phyloP scores from a whole-genome alignment of 2,329 filamentous ascomycete species.

The Diaporthe citrichinensis region DNA sequence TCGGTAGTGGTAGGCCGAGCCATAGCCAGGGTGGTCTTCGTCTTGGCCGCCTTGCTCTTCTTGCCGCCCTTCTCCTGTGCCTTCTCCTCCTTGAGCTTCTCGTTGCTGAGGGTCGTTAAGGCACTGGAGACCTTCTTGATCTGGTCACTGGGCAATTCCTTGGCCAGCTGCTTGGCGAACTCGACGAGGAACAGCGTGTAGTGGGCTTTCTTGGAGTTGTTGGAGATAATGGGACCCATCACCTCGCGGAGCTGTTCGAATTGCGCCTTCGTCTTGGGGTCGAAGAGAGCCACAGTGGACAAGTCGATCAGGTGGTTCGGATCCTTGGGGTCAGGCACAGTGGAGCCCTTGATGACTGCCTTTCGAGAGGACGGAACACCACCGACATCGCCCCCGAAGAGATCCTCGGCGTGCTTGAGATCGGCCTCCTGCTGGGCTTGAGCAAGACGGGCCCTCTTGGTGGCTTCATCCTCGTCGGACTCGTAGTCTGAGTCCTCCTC shows the following conservation, averaged over 20 bases:
- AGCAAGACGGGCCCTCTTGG: constrained; percentile 80
- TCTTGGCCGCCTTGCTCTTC: constrained; percentile 98
- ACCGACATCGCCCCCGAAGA: constrained; percentile 83
- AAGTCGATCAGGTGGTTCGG: constrained; percentile 87
- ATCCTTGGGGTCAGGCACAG: constrained; percentile 80
- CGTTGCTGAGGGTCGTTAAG: constrained; percentile 91
- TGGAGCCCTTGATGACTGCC: constrained; percentile 70
- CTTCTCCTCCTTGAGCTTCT: constrained; percentile 99
- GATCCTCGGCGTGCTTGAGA: constrained; percentile 88
- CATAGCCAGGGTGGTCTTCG: constrained; percentile 86
- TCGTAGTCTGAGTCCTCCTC: constrained; percentile 69
- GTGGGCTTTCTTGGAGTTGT: constrained; percentile 88
- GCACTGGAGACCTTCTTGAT: constrained; percentile 95
- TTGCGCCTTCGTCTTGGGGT: constrained; percentile 87
- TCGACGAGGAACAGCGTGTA: constrained; percentile 93
- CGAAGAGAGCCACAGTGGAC: constrained; percentile 85
- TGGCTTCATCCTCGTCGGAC: constrained; percentile 79
- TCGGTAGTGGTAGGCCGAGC: constrained; percentile 72
- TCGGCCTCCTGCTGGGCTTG: constrained; percentile 89
- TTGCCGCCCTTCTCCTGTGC: constrained; percentile 92
- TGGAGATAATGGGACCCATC: constrained; percentile 82
- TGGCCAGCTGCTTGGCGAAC: constrained; percentile 87
- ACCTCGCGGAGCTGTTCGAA: constrained; percentile 85
- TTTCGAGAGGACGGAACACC: constrained; percentile 77
- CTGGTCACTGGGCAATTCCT: constrained; percentile 90